Evolutionary conservation across 345 rosid species (phyloP), one percentile per base, ranked within the genome.

Genomic region (Salix exigua): DNA sequence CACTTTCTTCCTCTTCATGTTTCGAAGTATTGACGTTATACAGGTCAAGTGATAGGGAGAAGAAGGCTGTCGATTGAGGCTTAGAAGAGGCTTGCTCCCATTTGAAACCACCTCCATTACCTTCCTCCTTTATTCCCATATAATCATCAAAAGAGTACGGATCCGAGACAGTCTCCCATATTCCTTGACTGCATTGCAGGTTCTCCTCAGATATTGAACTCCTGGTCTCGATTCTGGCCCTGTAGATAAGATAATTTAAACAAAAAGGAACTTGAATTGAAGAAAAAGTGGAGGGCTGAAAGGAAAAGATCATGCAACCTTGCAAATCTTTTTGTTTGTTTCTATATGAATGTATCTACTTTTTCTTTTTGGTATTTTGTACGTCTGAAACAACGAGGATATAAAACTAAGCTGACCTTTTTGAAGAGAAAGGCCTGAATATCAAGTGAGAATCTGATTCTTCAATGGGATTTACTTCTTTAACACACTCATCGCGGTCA

Each of bases 121-220:
- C 72, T 69, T 71, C 82, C 51, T 79, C 83, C 78, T 73, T 77
- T 73, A 83, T 73, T 82, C 83, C 76, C 75, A 62, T 75, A 40
- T 68, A 80, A 79, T 83, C 89, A 81, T 88, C 84, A 51, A 79
- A 50, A 68, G 72, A 66, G 83, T 78, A 84, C 83, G 85, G 75
- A 65, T 62, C 75, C 42, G 82, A 70, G 63, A 72, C 78, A 74
- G 83, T 68, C 55, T 83, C 91, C 67, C 84, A 79, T 75, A 77
- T 78, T 78, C 85, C 85, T 76, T 77, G 79, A 80, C 86, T 78
- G 87, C 86, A 82, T 83, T 83, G 89, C 89, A 79, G 87, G 70
- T 74, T 79, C 71, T 80, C 74, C 83, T 80, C 88, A 84, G 82
- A 84, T 73, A 82, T 80, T 78, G 87, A 84, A 81, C 88, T 85